Conservation (phyloP, 768 basidiomycete genomes). For the Leccinum imitatum region DNA sequence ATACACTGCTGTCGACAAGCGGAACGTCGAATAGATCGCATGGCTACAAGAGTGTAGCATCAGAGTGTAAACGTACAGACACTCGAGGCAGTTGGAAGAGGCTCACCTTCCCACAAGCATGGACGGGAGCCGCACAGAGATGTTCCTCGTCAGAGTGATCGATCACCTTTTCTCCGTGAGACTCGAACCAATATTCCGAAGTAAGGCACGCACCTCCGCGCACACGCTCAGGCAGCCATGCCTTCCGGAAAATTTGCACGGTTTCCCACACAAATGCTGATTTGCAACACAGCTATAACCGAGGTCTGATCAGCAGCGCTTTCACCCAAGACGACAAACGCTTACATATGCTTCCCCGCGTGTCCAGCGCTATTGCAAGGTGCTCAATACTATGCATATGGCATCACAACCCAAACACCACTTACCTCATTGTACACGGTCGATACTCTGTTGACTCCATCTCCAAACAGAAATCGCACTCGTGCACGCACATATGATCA, state of each 20-base stretch:
- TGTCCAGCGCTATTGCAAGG: constrained; percentile 52
- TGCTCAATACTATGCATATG: not conserved
- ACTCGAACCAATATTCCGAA: not conserved
- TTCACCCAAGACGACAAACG: not conserved
- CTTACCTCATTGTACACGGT: constrained; percentile 49
- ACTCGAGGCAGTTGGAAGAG: no score
- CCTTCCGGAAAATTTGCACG: constrained; percentile 45
- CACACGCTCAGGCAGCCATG: constrained; percentile 54
- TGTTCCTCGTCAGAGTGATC: constrained; percentile 51
- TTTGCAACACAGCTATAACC: constrained; percentile 49
- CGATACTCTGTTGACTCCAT: constrained; percentile 31
- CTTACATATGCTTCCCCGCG: constrained; percentile 53
- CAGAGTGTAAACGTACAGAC: not conserved
- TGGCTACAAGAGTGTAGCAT: constrained; percentile 25
- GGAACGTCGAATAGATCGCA: constrained; percentile 39
- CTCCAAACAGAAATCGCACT: constrained; percentile 41
- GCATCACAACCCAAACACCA: not conserved
- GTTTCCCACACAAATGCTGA: constrained; percentile 54
- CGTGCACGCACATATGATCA: constrained; percentile 43
- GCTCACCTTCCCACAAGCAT: constrained; percentile 55
- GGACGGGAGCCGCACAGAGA: constrained; percentile 50
- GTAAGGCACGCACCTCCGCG: constrained; percentile 40
- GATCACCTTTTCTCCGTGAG: constrained; percentile 36
- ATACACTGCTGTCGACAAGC: constrained; percentile 31
- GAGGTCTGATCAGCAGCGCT: not conserved